These are phyloP conservation scores for Yueomyces sp. DNA, from an alignment of 1,139 yeast species.

Conservation along the genomic window DNA sequence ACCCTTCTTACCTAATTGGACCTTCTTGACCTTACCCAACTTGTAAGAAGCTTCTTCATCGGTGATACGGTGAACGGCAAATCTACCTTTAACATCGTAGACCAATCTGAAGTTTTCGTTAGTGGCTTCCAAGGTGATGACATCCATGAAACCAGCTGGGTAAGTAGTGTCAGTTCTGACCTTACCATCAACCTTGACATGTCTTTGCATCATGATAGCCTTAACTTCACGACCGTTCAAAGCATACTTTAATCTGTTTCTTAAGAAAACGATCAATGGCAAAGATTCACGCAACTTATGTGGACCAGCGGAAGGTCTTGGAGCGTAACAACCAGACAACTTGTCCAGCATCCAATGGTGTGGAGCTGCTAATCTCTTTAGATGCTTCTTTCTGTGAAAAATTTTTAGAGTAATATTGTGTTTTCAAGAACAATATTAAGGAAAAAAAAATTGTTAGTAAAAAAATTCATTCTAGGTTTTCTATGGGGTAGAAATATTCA, in stretches of 20 bases:
- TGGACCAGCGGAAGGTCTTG: slow-evolving; percentile 99
- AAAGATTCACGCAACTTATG: slow-evolving; percentile 98
- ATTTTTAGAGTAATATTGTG: slow-evolving; percentile 1
- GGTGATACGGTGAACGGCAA: slow-evolving; percentile 98
- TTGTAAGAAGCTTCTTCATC: slow-evolving; percentile 97
- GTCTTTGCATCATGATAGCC: slow-evolving; percentile 98
- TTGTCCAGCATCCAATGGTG: slow-evolving; percentile 99
- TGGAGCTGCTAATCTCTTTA: slow-evolving; percentile 98
- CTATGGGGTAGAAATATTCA: too few species aligned
- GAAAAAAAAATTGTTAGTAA: slow-evolving; percentile 3
- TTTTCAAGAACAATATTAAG: slow-evolving; percentile 3
- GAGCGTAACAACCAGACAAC: slow-evolving; percentile 98
- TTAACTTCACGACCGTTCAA: slow-evolving; percentile 99
- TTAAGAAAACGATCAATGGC: slow-evolving; percentile 93
- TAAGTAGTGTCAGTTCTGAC: slow-evolving; percentile 96
- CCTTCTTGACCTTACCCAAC: slow-evolving; percentile 95
- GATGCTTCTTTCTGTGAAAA: slow-evolving; percentile 68
- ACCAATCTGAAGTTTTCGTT: slow-evolving; percentile 98
- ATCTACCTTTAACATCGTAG: slow-evolving; percentile 97
- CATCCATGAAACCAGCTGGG: slow-evolving; percentile 99
- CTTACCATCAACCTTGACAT: slow-evolving; percentile 97
- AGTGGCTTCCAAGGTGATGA: slow-evolving; percentile 91
- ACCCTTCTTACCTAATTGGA: slow-evolving; percentile 96
- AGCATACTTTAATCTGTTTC: slow-evolving; percentile 99
- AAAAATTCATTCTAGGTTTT: neutral